Conservation (phyloP, 805 yeast species). For the Teunomyces barrocoloradensis region DNA sequence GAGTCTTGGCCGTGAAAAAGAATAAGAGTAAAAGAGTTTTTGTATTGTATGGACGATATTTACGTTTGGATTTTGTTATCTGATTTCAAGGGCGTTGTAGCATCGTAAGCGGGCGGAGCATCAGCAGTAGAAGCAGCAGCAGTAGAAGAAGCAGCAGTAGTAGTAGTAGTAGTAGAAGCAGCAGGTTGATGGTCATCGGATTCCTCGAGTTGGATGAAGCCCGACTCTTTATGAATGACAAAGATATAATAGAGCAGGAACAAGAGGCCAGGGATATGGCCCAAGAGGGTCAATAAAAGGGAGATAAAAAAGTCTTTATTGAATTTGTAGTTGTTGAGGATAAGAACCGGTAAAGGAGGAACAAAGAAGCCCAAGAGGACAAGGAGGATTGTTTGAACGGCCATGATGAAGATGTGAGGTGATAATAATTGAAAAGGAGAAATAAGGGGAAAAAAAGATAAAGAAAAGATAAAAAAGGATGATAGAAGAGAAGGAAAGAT, state of each 20-base stretch:
- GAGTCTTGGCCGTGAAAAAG: constrained; percentile 22
- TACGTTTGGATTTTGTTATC: neutral
- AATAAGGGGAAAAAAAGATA: too few relatives aligned
- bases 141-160: neutral
- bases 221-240: neutral
- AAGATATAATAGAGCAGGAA: constrained; percentile 26
- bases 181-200: neutral
- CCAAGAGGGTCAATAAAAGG: constrained; percentile 29
- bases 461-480: too few relatives aligned
- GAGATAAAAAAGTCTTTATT: constrained; percentile 34
- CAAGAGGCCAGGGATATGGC: constrained; percentile 34
- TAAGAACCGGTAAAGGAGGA: constrained; percentile 40
- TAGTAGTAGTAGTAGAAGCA: neutral
- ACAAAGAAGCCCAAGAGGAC: constrained; percentile 30
- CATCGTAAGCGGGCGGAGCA: neutral
- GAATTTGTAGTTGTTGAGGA: constrained; percentile 27
- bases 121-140: neutral
- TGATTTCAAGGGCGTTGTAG: neutral
- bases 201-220: neutral
- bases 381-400: constrained; percentile 22
- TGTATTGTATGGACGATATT: neutral
- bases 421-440: too few relatives aligned
- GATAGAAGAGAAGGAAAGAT: too few relatives aligned
- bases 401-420: neutral
- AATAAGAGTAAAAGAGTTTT: neutral